A percentile compares a stretch with the other conserved stretches of the same genome.
Conservation (phyloP, 768 basidiomycete species). For the Pleurotus giganteus region DNA sequence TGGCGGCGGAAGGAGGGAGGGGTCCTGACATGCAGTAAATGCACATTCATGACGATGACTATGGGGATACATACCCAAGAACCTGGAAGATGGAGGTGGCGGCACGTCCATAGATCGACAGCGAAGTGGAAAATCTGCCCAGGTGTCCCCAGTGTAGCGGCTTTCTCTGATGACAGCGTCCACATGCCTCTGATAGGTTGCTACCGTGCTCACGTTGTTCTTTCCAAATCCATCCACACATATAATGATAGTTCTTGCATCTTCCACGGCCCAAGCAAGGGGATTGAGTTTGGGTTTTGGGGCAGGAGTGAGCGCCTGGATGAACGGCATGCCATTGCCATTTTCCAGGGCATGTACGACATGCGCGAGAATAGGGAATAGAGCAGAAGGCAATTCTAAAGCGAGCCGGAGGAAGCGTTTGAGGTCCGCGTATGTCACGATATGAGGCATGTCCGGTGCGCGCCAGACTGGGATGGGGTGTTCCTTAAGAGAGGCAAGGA, state of each 20-base stretch:
- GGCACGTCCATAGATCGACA: not conserved
- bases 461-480: constrained; percentile 18
- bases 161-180: not conserved
- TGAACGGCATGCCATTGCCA: constrained; percentile 18
- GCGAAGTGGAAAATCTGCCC: not conserved
- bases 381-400: constrained; percentile 20
- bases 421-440: constrained; percentile 10
- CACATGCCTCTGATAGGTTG: not conserved
- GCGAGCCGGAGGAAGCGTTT: constrained; percentile 14
- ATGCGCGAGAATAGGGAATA: constrained; percentile 15
- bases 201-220: not conserved
- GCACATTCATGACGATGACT: not conserved
- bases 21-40: not conserved
- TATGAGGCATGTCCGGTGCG: constrained; percentile 13
- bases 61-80: not conserved
- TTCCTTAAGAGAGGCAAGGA: constrained; percentile 13
- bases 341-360: constrained; percentile 20
- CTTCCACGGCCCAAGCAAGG: not conserved
- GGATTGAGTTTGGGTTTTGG: not conserved
- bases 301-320: not conserved
- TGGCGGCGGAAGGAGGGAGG: constrained; percentile 25
- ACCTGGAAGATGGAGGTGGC: not conserved
- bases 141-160: not conserved
- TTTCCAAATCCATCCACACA: not conserved
- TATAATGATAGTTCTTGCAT: not conserved